These are phyloP conservation scores for Metarhizium rileyi DNA, from an alignment of 2,329 filamentous ascomycete species.

Conservation along the genomic window DNA sequence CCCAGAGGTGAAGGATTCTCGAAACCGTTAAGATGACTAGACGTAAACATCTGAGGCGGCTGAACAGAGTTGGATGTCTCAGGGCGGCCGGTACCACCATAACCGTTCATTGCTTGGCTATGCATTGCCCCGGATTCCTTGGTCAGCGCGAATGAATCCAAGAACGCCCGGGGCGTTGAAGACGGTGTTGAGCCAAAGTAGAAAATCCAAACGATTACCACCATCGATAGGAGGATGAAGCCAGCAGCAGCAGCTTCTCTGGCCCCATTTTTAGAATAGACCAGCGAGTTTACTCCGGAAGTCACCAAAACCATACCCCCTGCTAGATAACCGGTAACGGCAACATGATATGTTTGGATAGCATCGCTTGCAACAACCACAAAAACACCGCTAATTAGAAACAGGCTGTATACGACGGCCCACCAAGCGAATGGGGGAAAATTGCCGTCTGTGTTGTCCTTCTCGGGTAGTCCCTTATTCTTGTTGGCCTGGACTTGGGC, in stretches of 20 bases:
- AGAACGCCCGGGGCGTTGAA: slow-evolving; percentile 75
- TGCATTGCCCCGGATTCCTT: slow-evolving; percentile 68
- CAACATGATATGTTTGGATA: slow-evolving; percentile 82
- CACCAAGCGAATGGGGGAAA: slow-evolving; percentile 93
- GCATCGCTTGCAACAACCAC: slow-evolving; percentile 78
- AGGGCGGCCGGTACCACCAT: slow-evolving; percentile 63
- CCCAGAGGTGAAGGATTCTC: slow-evolving; percentile 87
- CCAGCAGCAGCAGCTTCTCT: slow-evolving; percentile 84
- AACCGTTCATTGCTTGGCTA: slow-evolving; percentile 62
- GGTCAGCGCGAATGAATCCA: slow-evolving; percentile 90
- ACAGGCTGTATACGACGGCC: slow-evolving; percentile 76
- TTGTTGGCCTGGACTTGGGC: slow-evolving; percentile 42
- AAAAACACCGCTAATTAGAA: slow-evolving; percentile 69
- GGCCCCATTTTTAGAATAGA: slow-evolving; percentile 65
- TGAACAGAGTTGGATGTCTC: slow-evolving; percentile 72
- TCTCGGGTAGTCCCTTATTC: background rate
- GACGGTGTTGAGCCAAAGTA: slow-evolving; percentile 94
- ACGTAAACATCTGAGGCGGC: slow-evolving; percentile 95
- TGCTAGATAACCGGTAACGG: slow-evolving; percentile 77
- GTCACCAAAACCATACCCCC: slow-evolving; percentile 78
- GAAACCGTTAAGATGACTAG: slow-evolving; percentile 87
- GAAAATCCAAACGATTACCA: slow-evolving; percentile 94
- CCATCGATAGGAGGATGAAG: slow-evolving; percentile 88
- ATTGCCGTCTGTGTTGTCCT: slow-evolving; percentile 16
- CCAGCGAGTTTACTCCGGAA: slow-evolving; percentile 74